A percentile compares a stretch with the other conserved stretches of the same genome.
Conservation (phyloP, 805 yeast genomes). For the Sungouiozyma ichnusensis region DNA sequence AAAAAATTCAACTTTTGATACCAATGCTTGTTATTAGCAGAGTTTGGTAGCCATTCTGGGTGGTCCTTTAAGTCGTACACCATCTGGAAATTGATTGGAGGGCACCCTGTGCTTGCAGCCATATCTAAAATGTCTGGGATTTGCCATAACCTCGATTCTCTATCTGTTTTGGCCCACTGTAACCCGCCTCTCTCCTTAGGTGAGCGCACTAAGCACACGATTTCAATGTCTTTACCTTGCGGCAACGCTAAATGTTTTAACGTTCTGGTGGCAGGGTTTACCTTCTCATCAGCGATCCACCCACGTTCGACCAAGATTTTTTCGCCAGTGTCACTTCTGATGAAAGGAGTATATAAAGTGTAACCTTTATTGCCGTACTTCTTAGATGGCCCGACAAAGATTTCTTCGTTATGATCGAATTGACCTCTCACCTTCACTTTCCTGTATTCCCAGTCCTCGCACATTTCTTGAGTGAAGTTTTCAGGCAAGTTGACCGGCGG, state of each 20-base stretch:
- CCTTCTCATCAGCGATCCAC: slow-evolving; percentile 69
- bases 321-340: slow-evolving; percentile 45
- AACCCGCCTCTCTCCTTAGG: slow-evolving; percentile 52
- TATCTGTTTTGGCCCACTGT: slow-evolving; percentile 63
- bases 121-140: slow-evolving; percentile 75
- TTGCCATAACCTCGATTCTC: slow-evolving; percentile 59
- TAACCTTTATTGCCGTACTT: slow-evolving; percentile 69
- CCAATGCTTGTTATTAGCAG: neutral
- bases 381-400: slow-evolving; percentile 84
- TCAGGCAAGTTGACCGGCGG: slow-evolving; percentile 67
- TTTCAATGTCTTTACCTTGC: slow-evolving; percentile 45
- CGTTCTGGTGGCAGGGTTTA: slow-evolving; percentile 43
- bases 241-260: slow-evolving; percentile 54
- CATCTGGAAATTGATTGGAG: slow-evolving; percentile 71
- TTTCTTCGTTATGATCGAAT: slow-evolving; percentile 76
- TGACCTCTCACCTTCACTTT: slow-evolving; percentile 66
- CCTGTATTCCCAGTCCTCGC: slow-evolving; percentile 71
- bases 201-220: slow-evolving; percentile 64
- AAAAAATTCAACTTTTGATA: slow-evolving; percentile 23
- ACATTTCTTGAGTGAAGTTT: slow-evolving; percentile 49
- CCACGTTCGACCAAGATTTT: slow-evolving; percentile 83
- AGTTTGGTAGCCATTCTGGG: slow-evolving; percentile 13
- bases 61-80: slow-evolving; percentile 57
- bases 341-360: slow-evolving; percentile 69
- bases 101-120: slow-evolving; percentile 47